These are phyloP conservation scores for Lentinula sp. DNA, from an alignment of 768 basidiomycete species.

Conservation along the genomic window DNA sequence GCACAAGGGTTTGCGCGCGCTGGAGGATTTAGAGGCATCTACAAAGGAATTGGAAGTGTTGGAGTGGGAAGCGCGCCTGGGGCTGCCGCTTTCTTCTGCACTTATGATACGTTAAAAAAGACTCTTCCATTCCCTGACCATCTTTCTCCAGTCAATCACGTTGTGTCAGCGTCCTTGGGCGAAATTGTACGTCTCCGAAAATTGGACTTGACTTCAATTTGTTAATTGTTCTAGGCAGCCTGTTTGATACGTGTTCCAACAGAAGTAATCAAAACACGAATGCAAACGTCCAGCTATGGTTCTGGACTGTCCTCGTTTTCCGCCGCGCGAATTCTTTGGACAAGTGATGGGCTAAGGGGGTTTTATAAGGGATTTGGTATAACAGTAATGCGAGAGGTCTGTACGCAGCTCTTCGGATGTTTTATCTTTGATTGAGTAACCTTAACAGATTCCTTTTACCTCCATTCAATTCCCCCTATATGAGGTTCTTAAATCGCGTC, in stretches of 20 bases:
- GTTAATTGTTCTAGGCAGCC: slow-evolving; percentile 49
- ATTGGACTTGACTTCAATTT: not conserved
- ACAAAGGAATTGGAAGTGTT: slow-evolving; percentile 92
- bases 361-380: slow-evolving; percentile 87
- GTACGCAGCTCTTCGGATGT: slow-evolving; percentile 13
- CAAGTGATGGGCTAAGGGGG: slow-evolving; percentile 62
- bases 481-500: slow-evolving; percentile 70
- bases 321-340: slow-evolving; percentile 49
- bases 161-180: slow-evolving; percentile 24
- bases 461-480: slow-evolving; percentile 96
- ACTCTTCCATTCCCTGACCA: slow-evolving; percentile 55
- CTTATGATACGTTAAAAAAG: slow-evolving; percentile 85
- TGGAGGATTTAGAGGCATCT: slow-evolving; percentile 87
- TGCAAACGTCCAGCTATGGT: slow-evolving; percentile 79
- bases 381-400: slow-evolving; percentile 66
- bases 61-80: slow-evolving; percentile 94
- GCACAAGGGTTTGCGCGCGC: slow-evolving; percentile 77
- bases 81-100: slow-evolving; percentile 93
- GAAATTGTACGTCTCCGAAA: slow-evolving; percentile 24
- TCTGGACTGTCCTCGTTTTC: slow-evolving; percentile 52
- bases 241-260: slow-evolving; percentile 94
- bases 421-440: not conserved
- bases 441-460: slow-evolving; percentile 84
- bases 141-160: slow-evolving; percentile 52
- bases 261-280: slow-evolving; percentile 92